Evolutionary conservation across 805 yeast species (phyloP).

Genomic region (Candida boidinii): DNA sequence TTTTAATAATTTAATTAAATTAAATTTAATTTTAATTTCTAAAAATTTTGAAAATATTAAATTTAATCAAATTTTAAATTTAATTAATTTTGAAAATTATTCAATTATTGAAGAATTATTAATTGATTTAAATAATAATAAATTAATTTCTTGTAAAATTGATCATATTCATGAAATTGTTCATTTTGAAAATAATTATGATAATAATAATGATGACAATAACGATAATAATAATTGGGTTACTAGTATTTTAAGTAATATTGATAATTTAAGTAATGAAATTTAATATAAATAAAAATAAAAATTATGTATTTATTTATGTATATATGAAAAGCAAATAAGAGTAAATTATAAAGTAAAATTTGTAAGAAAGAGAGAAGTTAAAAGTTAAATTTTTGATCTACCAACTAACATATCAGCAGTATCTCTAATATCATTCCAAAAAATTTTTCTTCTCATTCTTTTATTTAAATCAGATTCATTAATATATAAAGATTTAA

Average conservation of each 20-base stretch:
- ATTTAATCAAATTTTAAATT: slow-evolving; percentile 9
- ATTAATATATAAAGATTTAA: slow-evolving; percentile 71
- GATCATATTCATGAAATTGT: slow-evolving; percentile 15
- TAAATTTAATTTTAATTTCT: slow-evolving; percentile 15
- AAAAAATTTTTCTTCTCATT: slow-evolving; percentile 83
- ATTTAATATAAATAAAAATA: slow-evolving; percentile 1
- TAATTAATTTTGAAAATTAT: neutral
- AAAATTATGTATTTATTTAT: neutral
- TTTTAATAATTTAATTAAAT: slow-evolving; percentile 11
- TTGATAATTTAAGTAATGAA: slow-evolving; percentile 6
- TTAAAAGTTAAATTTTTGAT: slow-evolving; percentile 20
- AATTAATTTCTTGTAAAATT: slow-evolving; percentile 15
- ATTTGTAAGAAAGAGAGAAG: too few species aligned
- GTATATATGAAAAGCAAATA: neutral
- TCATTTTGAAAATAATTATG: slow-evolving; percentile 9
- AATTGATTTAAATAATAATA: slow-evolving; percentile 11
- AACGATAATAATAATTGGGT: too few species aligned
- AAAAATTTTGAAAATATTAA: slow-evolving; percentile 11
- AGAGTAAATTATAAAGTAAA: too few species aligned
- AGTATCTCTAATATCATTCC: slow-evolving; percentile 68
- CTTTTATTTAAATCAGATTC: slow-evolving; percentile 78
- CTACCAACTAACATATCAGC: slow-evolving; percentile 84
- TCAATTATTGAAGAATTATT: slow-evolving; percentile 5
- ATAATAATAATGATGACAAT: slow-evolving; percentile 4
- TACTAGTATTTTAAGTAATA: slow-evolving; percentile 5